Evolutionary conservation across 164 flowering plant species (phyloP), one percentile per base, ranked within the genome.

Genomic region (Dillenia suffruticosa): DNA sequence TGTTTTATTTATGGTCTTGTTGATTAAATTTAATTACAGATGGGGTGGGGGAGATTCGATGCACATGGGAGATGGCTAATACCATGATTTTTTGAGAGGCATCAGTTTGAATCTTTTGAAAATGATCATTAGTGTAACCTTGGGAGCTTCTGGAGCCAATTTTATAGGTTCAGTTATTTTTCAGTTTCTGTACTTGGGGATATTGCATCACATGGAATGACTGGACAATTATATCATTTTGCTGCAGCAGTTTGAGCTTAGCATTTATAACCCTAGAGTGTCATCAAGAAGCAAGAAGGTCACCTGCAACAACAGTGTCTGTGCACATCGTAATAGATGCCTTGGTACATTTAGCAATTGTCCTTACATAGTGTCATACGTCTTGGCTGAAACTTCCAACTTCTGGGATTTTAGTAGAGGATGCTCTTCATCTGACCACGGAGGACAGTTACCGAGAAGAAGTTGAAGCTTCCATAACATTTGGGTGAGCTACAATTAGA

Each of bases 301-400:
- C 16, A 64, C 81, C 50, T 85, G 85, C 77, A 71, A 72, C 64
- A 70, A 63, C 56, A 72, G 63, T 45, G 56, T 85, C 70, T 82
- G 87, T 63, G 59, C 74, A 12, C 70, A 74, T 9, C 77, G 58
- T 10, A 55, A 67, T 58, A 62, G 62, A 40, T 82, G 87, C 68
- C 61, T 52, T 13, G 73, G 73, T 19, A 62, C 76, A 32, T 70
- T 68, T 54, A 71, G 67, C 73, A 64, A 58, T 65, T 82, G 89
- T 67, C 83, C 85, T 63, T 84, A 82, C 63, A 59, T 59, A 52
- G 72, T 84, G 49, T 78, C 82, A 43, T 84, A 82, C 65, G 76
- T 84, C 63, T 84, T 85, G n/a, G 79, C 81, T 64, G 77, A 80
- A 64, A 84, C 89, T 47, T 84, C 89, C 89, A 55, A 76, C 85